phyloP scores from a whole-genome alignment of 257 asterid genomes.

The Echites panduratus region DNA sequence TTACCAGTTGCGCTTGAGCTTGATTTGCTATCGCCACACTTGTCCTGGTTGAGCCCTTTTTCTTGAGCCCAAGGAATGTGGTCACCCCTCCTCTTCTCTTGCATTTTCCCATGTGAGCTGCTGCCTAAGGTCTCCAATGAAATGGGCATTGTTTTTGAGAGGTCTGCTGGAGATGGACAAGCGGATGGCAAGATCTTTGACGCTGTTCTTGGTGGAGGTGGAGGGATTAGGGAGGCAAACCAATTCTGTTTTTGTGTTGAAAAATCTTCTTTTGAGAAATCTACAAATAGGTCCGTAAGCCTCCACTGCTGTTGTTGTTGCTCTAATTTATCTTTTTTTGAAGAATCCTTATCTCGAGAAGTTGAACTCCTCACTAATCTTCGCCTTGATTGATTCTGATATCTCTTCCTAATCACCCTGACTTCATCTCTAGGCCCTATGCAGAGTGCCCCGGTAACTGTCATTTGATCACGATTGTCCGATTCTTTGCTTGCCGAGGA shows the following conservation, averaged over 20 bases:
- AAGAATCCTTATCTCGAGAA: not conserved
- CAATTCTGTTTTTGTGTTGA: constrained; percentile 13
- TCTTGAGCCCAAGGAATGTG: constrained; percentile 6
- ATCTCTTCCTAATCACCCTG: constrained; percentile 3
- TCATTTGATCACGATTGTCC: not conserved
- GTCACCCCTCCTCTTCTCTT: constrained; percentile 12
- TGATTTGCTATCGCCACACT: not conserved
- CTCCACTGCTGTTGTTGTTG: not conserved
- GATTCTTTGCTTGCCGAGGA: not conserved
- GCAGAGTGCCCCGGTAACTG: not conserved
- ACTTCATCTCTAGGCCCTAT: not conserved
- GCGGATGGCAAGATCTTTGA: constrained; percentile 39
- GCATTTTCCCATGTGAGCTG: constrained; percentile 3
- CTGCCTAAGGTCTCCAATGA: not conserved
- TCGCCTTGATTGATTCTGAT: constrained; percentile 7
- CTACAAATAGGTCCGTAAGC: constrained; percentile 4
- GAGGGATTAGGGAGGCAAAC: constrained; percentile 42
- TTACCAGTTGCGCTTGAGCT: not conserved
- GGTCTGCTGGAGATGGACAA: not conserved
- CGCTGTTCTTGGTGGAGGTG: constrained; percentile 39
- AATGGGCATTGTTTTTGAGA: not conserved
- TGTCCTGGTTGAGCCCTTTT: constrained; percentile 24
- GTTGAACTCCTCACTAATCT: not conserved
- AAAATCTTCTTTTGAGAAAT: not conserved
- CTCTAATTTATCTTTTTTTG: not conserved